Evolutionary conservation across 345 rosid genomes (phyloP).

Genomic region (Arabidopsis arenosa): DNA sequence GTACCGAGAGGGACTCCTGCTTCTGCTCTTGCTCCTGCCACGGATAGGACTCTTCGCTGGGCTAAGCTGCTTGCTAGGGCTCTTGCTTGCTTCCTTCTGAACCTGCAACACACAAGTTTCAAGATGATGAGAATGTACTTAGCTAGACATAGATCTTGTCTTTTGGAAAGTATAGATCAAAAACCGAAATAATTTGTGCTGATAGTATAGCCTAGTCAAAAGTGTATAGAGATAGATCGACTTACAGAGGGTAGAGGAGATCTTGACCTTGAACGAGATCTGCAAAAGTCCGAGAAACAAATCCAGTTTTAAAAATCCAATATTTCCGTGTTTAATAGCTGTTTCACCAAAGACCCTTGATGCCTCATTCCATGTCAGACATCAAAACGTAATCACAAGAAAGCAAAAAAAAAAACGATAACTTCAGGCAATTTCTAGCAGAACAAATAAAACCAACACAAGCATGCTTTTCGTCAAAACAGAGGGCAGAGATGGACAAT

Average conservation of each 20-base stretch:
- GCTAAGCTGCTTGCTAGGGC: conserved; percentile 73
- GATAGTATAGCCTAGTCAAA: neutral
- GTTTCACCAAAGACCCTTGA: conserved; percentile 74
- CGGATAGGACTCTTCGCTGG: conserved; percentile 69
- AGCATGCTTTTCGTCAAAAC: conserved; percentile 37
- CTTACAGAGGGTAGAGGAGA: conserved; percentile 95
- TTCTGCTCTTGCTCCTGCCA: conserved; percentile 69
- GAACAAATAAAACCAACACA: conserved; percentile 47
- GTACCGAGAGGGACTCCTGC: conserved; percentile 85
- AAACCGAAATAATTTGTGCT: neutral
- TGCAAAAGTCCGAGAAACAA: conserved; percentile 98
- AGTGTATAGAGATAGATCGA: conserved; percentile 15
- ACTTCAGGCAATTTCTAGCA: conserved; percentile 55
- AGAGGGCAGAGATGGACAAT: conserved; percentile 26
- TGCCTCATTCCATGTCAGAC: conserved; percentile 84
- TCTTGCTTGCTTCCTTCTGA: conserved; percentile 64
- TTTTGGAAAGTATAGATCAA: neutral
- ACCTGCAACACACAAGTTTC: conserved; percentile 45
- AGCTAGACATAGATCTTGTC: conserved; percentile 19
- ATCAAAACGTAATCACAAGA: conserved; percentile 47
- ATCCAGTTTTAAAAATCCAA: conserved; percentile 83
- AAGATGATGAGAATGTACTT: neutral
- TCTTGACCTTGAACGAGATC: conserved; percentile 93
- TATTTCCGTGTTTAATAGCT: conserved; percentile 64
- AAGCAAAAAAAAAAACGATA: conserved; percentile 38